These are phyloP conservation scores for Radiomyces spectabilis DNA, from an alignment of 192 early-diverging fungal species.

Conservation along the genomic window DNA sequence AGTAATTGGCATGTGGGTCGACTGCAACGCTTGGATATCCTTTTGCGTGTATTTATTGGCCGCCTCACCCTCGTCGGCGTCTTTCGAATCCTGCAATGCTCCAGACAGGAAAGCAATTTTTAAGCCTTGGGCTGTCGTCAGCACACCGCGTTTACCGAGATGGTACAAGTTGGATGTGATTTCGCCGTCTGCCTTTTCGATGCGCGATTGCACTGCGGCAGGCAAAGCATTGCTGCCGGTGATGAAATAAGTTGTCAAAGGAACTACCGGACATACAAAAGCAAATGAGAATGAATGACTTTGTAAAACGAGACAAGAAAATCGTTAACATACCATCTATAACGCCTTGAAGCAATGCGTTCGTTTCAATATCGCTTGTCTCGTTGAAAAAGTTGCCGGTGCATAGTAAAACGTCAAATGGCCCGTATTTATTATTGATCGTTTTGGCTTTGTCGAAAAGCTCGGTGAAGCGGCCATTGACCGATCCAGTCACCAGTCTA, in stretches of 20 bases:
- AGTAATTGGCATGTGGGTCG: conserved; percentile 26
- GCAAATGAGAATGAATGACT: too few relatives aligned
- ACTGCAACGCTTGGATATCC: conserved; percentile 25
- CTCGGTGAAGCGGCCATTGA: conserved; percentile 59
- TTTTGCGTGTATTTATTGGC: conserved; percentile 17
- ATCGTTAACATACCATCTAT: background rate
- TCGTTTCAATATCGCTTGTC: too few relatives aligned
- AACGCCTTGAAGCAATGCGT: background rate
- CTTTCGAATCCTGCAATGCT: conserved; percentile 18
- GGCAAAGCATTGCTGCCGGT: conserved; percentile 60
- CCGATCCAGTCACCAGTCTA: conserved; percentile 69
- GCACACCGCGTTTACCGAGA: conserved; percentile 53
- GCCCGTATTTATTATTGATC: conserved; percentile 76
- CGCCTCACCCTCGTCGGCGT: conserved; percentile 9
- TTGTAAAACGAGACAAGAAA: too few relatives aligned
- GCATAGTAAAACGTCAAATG: conserved; percentile 78
- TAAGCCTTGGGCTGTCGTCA: conserved; percentile 51
- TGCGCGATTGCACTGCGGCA: conserved; percentile 37
- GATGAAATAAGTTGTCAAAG: conserved; percentile 70
- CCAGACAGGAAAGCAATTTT: conserved; percentile 59
- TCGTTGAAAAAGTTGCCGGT: conserved; percentile 85
- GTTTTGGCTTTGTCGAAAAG: conserved; percentile 68
- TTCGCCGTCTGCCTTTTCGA: conserved; percentile 55
- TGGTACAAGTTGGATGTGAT: conserved; percentile 69
- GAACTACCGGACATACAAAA: conserved; percentile 33